These are phyloP conservation scores for Nowakowskiella sp. DNA, from an alignment of 192 early-diverging fungal species.

Conservation along the genomic window DNA sequence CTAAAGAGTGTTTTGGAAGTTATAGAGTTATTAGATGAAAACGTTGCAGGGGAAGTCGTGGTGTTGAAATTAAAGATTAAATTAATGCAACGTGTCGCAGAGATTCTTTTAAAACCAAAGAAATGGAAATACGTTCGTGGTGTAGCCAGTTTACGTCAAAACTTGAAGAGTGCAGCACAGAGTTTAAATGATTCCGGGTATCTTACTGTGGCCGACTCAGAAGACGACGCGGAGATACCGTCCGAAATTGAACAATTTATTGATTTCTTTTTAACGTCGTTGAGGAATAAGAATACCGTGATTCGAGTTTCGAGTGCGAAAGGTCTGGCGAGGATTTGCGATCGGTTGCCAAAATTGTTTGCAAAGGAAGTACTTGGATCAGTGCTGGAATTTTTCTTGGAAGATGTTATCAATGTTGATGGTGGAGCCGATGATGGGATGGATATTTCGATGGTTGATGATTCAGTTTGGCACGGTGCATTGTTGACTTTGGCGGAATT, in stretches of 20 bases:
- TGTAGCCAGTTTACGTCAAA: no score
- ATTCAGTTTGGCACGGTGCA: constrained; percentile 90
- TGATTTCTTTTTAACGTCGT: constrained; percentile 70
- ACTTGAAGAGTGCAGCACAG: no score
- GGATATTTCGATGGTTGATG: constrained; percentile 73
- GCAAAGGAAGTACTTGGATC: constrained; percentile 75
- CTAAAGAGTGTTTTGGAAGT: no score
- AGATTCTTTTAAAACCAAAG: no score
- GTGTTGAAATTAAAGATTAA: no score
- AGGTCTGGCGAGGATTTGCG: constrained; percentile 82
- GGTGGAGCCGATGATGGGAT: constrained; percentile 19
- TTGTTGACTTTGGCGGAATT: constrained; percentile 89
- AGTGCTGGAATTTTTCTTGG: constrained; percentile 72
- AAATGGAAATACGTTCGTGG: no score
- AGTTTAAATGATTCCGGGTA: constrained; percentile 1
- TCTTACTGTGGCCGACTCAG: constrained; percentile 31
- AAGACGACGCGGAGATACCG: constrained; percentile 67
- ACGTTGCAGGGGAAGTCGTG: no score
- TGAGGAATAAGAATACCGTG: constrained; percentile 87
- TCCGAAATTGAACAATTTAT: constrained; percentile 76
- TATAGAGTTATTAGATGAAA: no score
- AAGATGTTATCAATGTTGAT: constrained; percentile 53
- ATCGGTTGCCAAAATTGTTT: constrained; percentile 68
- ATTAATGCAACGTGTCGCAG: no score
- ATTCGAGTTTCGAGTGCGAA: constrained; percentile 98